A percentile compares a stretch with the other conserved stretches of the same genome.
These are phyloP conservation scores for Calcarisporium arbuscula DNA, from an alignment of 2,329 filamentous ascomycete species.

Conservation along the genomic window DNA sequence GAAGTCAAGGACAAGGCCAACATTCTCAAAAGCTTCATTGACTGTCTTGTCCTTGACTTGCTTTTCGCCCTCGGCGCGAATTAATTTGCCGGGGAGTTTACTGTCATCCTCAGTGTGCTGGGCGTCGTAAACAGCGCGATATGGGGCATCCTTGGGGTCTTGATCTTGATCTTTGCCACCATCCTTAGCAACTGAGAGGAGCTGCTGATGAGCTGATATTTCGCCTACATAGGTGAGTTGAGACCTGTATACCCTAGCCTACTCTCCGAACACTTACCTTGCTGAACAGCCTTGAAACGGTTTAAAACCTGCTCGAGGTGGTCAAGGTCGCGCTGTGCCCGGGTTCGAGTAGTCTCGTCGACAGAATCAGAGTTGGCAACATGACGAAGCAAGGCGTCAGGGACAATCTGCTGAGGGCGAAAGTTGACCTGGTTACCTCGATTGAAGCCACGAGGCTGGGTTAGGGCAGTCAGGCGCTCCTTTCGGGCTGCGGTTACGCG, in stretches of 20 bases:
- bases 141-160: constrained; percentile 20
- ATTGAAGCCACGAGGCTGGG: constrained; percentile 22
- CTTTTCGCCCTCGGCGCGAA: constrained; percentile 36
- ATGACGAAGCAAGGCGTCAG: constrained; percentile 30
- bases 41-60: constrained; percentile 33
- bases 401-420: constrained; percentile 27
- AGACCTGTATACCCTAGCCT: too few species aligned
- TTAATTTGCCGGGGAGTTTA: constrained; percentile 34
- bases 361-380: constrained; percentile 30
- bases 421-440: constrained; percentile 5
- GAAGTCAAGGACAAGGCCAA: constrained; percentile 42
- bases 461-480: constrained; percentile 27
- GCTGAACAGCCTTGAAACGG: constrained; percentile 11
- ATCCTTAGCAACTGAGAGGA: constrained; percentile 8
- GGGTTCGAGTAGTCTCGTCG: constrained; percentile 29
- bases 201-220: too few species aligned
- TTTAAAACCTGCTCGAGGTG: constrained; percentile 26
- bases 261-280: constrained; percentile 22
- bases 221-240: too few species aligned
- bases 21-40: constrained; percentile 45
- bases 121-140: constrained; percentile 40
- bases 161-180: constrained; percentile 8
- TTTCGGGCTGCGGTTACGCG: constrained; percentile 23
- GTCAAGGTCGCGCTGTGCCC: constrained; percentile 31
- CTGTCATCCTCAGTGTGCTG: constrained; percentile 28